These are phyloP conservation scores for Prunus armeniaca DNA, from an alignment of 306 rosid species.

Conservation along the genomic window DNA sequence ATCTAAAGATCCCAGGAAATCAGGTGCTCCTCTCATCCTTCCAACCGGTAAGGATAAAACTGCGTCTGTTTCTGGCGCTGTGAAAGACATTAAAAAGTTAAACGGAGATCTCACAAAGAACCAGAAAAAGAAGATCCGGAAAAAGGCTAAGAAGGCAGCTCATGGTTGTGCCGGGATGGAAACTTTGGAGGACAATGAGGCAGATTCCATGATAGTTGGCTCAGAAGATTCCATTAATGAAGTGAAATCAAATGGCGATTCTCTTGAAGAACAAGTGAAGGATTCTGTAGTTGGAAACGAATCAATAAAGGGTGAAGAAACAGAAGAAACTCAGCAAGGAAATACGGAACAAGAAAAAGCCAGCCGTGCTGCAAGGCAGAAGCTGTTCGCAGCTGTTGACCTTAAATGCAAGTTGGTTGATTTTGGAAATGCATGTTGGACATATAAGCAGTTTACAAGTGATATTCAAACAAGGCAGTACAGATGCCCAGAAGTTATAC, in stretches of 20 bases:
- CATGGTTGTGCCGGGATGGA: conserved; percentile 64
- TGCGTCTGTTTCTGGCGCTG: conserved; percentile 32
- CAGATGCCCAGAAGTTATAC: conserved; percentile 86
- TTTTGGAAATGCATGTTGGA: conserved; percentile 95
- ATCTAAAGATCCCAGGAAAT: conserved; percentile 73
- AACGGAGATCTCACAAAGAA: conserved; percentile 67
- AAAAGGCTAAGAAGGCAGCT: conserved; percentile 74
- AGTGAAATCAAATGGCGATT: conserved; percentile 37
- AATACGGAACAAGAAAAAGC: conserved; percentile 52
- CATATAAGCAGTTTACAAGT: conserved; percentile 74
- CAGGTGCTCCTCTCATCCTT: conserved; percentile 62
- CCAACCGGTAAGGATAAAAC: conserved; percentile 48
- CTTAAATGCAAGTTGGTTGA: conserved; percentile 83
- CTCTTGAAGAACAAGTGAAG: conserved; percentile 42
- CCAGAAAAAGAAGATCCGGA: conserved; percentile 74
- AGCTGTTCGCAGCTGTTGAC: conserved; percentile 55
- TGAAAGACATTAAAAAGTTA: conserved; percentile 44
- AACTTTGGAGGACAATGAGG: conserved; percentile 46
- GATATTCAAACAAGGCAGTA: conserved; percentile 91
- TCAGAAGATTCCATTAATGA: conserved; percentile 34
- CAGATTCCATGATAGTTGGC: conserved; percentile 37
- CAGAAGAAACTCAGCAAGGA: conserved; percentile 35
- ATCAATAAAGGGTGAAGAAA: conserved; percentile 32
- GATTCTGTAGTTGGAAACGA: conserved; percentile 37
- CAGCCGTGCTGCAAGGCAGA: conserved; percentile 56